Conservation (phyloP, 495 filamentous ascomycete genomes). For the Opeltia flavorubescens region DNA sequence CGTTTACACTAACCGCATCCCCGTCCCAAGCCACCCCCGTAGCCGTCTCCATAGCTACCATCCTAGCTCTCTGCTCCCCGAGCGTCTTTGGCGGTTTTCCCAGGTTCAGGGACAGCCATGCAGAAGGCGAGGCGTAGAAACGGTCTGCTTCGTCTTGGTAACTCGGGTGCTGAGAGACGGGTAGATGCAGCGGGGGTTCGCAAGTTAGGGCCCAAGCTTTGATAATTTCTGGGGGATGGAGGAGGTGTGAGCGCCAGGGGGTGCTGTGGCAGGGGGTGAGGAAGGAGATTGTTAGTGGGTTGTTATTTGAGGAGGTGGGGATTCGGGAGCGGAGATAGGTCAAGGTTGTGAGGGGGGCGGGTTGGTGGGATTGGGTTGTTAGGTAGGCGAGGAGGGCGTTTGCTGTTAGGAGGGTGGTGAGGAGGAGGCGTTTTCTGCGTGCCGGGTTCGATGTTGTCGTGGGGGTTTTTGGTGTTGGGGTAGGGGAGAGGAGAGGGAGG, state of each 20-base stretch:
- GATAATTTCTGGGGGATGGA: slow-evolving; percentile 56
- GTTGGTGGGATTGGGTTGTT: slow-evolving; percentile 61
- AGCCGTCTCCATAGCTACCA: not conserved
- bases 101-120: slow-evolving; percentile 27
- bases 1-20: not conserved
- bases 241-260: slow-evolving; percentile 84
- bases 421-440: slow-evolving; percentile 21
- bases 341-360: slow-evolving; percentile 58
- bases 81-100: not conserved
- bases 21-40: not conserved
- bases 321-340: slow-evolving; percentile 61
- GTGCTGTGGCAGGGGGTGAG: slow-evolving; percentile 97
- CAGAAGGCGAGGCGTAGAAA: slow-evolving; percentile 57
- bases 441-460: slow-evolving; percentile 9
- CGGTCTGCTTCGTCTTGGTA: slow-evolving; percentile 85
- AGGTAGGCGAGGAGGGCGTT: slow-evolving; percentile 65
- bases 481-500: slow-evolving; percentile 25
- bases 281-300: slow-evolving; percentile 52
- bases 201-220: slow-evolving; percentile 80
- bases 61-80: not conserved
- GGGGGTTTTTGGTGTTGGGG: slow-evolving; percentile 10
- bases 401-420: slow-evolving; percentile 43
- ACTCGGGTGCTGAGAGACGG: slow-evolving; percentile 33
- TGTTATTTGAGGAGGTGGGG: slow-evolving; percentile 22
- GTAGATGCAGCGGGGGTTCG: slow-evolving; percentile 68